Conservation (phyloP, 768 basidiomycete species). For the Boletus patriciae region DNA sequence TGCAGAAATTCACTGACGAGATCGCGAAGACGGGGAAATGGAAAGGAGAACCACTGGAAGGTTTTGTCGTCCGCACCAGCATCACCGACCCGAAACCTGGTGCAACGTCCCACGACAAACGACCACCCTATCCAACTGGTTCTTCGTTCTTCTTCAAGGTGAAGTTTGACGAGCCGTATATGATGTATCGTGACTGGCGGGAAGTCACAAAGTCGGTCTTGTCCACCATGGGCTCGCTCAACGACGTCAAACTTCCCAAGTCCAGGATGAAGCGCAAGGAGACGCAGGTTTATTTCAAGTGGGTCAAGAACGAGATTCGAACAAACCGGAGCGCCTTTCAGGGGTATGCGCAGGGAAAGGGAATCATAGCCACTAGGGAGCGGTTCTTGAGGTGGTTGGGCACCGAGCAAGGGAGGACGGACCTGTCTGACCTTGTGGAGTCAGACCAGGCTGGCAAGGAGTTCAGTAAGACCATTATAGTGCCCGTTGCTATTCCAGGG, state of each 20-base stretch:
- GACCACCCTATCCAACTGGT: slow-evolving; percentile 70
- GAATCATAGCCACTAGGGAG: slow-evolving; percentile 83
- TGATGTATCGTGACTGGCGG: slow-evolving; percentile 98
- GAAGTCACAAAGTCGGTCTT: slow-evolving; percentile 87
- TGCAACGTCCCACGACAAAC: slow-evolving; percentile 27
- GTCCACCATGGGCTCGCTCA: slow-evolving; percentile 33
- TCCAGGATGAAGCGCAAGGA: slow-evolving; percentile 74
- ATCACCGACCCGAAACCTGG: slow-evolving; percentile 47
- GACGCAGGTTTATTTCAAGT: slow-evolving; percentile 74
- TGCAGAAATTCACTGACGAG: slow-evolving; percentile 68
- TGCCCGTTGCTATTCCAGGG: slow-evolving; percentile 89
- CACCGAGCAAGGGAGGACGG: slow-evolving; percentile 45
- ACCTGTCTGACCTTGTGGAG: slow-evolving; percentile 30
- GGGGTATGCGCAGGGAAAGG: slow-evolving; percentile 66
- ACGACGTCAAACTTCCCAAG: slow-evolving; percentile 49
- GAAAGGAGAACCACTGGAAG: slow-evolving; percentile 85
- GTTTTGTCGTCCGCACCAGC: slow-evolving; percentile 87
- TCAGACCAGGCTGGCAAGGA: slow-evolving; percentile 19
- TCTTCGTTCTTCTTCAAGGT: slow-evolving; percentile 98
- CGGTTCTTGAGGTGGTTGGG: slow-evolving; percentile 71
- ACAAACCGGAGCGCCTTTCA: slow-evolving; percentile 58
- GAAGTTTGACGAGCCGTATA: slow-evolving; percentile 98
- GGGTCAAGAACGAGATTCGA: slow-evolving; percentile 79
- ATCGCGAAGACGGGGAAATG: slow-evolving; percentile 70
- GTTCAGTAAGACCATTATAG: slow-evolving; percentile 76